Evolutionary conservation across 192 early-diverging fungal genomes (phyloP).

Genomic region (Coemansia sp.): DNA sequence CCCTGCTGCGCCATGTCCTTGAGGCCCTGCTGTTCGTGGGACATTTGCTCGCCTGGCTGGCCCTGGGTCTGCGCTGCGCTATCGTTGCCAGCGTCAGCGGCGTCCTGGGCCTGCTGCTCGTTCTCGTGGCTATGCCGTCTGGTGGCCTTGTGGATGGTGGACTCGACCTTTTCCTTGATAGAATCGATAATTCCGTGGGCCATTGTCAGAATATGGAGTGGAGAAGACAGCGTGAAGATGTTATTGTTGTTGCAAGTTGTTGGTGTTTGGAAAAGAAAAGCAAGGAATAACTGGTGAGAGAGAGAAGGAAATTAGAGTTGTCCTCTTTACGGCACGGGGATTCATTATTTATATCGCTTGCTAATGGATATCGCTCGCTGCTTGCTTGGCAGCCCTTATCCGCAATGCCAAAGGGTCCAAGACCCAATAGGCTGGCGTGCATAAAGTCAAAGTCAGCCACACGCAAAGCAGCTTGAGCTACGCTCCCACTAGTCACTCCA

Average conservation of each 20-base stretch:
- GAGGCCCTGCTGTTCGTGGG: constrained; percentile 4
- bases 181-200: constrained; percentile 26
- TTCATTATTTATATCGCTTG: not conserved
- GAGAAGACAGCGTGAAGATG: not conserved
- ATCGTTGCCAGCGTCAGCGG: constrained; percentile 3
- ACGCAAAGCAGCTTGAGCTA: not conserved
- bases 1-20: constrained; percentile 18
- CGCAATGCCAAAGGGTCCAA: not conserved
- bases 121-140: constrained; percentile 35
- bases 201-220: not conserved
- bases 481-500: not conserved
- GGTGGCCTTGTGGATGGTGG: constrained; percentile 32
- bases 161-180: constrained; percentile 46
- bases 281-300: not conserved
- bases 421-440: not conserved
- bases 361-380: not conserved
- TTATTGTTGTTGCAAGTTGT: not conserved
- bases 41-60: constrained; percentile 19
- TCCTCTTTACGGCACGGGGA: not conserved
- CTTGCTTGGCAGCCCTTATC: not conserved
- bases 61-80: constrained; percentile 1
- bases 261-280: not conserved
- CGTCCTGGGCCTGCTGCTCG: constrained; percentile 11
- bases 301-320: not conserved
- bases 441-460: constrained; percentile 4